phyloP scores from a whole-genome alignment of 2,329 filamentous ascomycete species.

The Colletotrichum sp. region DNA sequence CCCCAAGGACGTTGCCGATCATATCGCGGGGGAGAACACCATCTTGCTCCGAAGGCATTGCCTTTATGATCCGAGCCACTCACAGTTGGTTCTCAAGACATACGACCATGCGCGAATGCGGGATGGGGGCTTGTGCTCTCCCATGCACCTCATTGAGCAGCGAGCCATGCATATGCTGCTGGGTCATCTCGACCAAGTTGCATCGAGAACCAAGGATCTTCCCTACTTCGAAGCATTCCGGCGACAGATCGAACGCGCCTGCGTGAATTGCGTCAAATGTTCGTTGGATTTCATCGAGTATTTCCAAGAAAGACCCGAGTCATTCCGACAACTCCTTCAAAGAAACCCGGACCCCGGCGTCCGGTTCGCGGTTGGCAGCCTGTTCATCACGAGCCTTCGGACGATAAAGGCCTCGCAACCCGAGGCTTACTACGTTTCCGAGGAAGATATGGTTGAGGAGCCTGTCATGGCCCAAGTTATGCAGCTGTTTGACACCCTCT shows the following conservation, averaged over 20 bases:
- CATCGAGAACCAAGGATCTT: constrained; percentile 72
- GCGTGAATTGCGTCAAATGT: constrained; percentile 57
- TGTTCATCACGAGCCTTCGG: constrained; percentile 58
- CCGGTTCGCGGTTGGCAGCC: constrained; percentile 55
- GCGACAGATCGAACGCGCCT: constrained; percentile 50
- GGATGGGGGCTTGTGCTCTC: constrained; percentile 52
- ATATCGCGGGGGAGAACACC: constrained; percentile 76
- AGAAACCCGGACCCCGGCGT: constrained; percentile 61
- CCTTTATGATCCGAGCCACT: constrained; percentile 76
- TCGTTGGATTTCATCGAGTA: constrained; percentile 67
- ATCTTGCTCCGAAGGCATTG: constrained; percentile 77
- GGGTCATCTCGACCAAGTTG: constrained; percentile 76
- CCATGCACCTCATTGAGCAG: constrained; percentile 39
- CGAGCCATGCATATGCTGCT: constrained; percentile 60
- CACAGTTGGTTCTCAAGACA: constrained; percentile 68
- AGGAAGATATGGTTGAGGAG: constrained; percentile 28
- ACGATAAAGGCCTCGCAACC: constrained; percentile 56
- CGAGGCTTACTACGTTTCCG: constrained; percentile 46
- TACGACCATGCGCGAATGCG: constrained; percentile 61
- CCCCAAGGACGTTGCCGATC: constrained; percentile 51
- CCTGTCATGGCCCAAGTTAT: neutral
- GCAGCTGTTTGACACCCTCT: constrained; percentile 58
- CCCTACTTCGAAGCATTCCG: constrained; percentile 66
- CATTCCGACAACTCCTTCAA: constrained; percentile 70
- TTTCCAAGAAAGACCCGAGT: constrained; percentile 58